A percentile compares a stretch with the other conserved stretches of the same genome.
Evolutionary conservation across 345 rosid genomes (phyloP).

Genomic region (Sonneratia caseolaris): DNA sequence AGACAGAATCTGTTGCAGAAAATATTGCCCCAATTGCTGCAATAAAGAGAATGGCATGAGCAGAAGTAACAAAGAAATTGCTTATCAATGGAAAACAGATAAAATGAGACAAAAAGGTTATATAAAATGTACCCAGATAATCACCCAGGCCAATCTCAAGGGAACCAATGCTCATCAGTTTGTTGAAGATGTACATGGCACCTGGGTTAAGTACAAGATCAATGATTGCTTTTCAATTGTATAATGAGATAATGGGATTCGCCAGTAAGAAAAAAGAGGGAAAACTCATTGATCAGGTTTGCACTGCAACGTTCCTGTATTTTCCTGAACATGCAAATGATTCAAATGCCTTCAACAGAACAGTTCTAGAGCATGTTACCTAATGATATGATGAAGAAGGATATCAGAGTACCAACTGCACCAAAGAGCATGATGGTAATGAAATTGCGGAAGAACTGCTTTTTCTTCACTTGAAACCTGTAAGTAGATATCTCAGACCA

Average conservation of each 20-base stretch:
- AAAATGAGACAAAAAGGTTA: not conserved
- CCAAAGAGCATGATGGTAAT: conserved; percentile 91
- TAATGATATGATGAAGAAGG: conserved; percentile 60
- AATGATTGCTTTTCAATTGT: not conserved
- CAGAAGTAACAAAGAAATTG: conserved; percentile 5
- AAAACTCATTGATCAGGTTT: not conserved
- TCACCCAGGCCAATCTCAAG: conserved; percentile 46
- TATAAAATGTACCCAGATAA: conserved; percentile 50
- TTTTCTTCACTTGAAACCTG: conserved; percentile 68
- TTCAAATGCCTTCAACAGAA: not conserved
- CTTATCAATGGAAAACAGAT: not conserved
- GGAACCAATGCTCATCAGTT: conserved; percentile 53
- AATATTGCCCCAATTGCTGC: conserved; percentile 96
- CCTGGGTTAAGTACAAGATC: conserved; percentile 27
- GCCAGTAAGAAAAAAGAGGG: not conserved
- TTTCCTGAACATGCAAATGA: not conserved
- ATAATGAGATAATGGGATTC: not conserved
- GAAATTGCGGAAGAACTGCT: conserved; percentile 51
- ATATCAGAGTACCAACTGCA: conserved; percentile 87
- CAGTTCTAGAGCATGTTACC: conserved; percentile 30
- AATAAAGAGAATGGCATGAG: conserved; percentile 10
- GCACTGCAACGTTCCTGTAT: not conserved
- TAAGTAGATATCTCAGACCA: not conserved
- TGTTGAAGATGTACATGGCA: conserved; percentile 61
- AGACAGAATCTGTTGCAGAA: conserved; percentile 97